These are phyloP conservation scores for Osmanthus fragrans DNA, from an alignment of 257 asterid genomes.

Conservation along the genomic window DNA sequence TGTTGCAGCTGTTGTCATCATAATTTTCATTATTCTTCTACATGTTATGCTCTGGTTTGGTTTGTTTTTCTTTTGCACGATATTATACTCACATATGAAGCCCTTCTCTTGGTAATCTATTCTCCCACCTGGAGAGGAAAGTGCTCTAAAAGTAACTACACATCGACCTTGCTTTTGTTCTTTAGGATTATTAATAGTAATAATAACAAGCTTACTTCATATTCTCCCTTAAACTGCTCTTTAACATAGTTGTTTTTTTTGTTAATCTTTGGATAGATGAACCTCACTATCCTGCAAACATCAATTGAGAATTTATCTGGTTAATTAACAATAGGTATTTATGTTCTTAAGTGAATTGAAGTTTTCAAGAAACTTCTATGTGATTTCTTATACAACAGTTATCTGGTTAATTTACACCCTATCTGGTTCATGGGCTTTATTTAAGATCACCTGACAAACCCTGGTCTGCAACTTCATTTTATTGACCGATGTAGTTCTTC, in stretches of 20 bases:
- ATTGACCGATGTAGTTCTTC: conserved; percentile 8
- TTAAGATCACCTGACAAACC: not conserved
- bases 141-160: conserved; percentile 13
- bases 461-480: not conserved
- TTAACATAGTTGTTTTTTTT: not conserved
- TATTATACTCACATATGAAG: conserved; percentile 10
- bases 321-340: not conserved
- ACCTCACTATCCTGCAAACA: conserved; percentile 8
- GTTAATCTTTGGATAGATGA: not conserved
- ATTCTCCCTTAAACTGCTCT: conserved; percentile 4
- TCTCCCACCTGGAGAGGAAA: not conserved
- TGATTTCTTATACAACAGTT: conserved; percentile 6
- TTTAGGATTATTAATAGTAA: not conserved
- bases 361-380: not conserved
- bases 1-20: not conserved
- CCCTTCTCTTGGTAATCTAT: not conserved
- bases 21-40: conserved; percentile 10
- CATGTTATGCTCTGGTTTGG: not conserved
- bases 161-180: conserved; percentile 10
- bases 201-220: not conserved
- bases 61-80: conserved; percentile 14
- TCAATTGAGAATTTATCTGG: not conserved
- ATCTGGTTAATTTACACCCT: conserved; percentile 5
- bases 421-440: conserved; percentile 18
- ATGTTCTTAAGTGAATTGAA: not conserved